Conservation (phyloP, 1,284 basidiomycete species). For the Microbotryum lychnidis-dioicae region DNA sequence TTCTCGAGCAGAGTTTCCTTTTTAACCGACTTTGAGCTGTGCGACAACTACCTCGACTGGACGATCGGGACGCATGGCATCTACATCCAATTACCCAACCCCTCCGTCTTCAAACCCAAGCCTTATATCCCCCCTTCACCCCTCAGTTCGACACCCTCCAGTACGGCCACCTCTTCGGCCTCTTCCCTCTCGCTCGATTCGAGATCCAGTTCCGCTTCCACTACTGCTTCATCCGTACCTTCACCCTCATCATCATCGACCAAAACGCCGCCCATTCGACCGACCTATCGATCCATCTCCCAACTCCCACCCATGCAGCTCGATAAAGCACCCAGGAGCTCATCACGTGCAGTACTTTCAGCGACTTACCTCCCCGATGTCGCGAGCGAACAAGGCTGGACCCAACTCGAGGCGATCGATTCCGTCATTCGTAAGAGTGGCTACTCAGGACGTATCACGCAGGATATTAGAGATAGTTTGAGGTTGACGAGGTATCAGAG, state of each 20-base stretch:
- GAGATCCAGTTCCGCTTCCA: background rate
- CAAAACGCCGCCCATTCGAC: background rate
- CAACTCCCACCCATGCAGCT: constrained; percentile 18
- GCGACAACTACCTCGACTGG: constrained; percentile 81
- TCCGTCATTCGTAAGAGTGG: constrained; percentile 89
- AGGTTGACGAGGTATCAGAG: constrained; percentile 79
- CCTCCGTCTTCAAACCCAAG: constrained; percentile 39
- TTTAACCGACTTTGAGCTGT: constrained; percentile 85
- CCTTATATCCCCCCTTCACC: constrained; percentile 51
- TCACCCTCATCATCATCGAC: background rate
- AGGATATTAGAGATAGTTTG: constrained; percentile 68
- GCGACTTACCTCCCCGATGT: constrained; percentile 96
- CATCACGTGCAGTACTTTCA: constrained; percentile 46
- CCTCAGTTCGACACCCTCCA: constrained; percentile 48
- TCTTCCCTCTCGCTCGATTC: constrained; percentile 1
- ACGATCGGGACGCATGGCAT: constrained; percentile 85
- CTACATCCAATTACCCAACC: constrained; percentile 75
- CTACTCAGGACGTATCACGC: constrained; percentile 68
- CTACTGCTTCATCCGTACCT: background rate
- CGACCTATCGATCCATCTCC: constrained; percentile 20
- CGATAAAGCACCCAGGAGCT: constrained; percentile 9
- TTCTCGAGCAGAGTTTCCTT: constrained; percentile 64
- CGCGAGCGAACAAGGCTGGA: constrained; percentile 86
- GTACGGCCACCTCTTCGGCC: constrained; percentile 1
- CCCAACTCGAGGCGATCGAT: constrained; percentile 75